Conservation (phyloP, 139 green algal genomes). For the Volvox africanus region DNA sequence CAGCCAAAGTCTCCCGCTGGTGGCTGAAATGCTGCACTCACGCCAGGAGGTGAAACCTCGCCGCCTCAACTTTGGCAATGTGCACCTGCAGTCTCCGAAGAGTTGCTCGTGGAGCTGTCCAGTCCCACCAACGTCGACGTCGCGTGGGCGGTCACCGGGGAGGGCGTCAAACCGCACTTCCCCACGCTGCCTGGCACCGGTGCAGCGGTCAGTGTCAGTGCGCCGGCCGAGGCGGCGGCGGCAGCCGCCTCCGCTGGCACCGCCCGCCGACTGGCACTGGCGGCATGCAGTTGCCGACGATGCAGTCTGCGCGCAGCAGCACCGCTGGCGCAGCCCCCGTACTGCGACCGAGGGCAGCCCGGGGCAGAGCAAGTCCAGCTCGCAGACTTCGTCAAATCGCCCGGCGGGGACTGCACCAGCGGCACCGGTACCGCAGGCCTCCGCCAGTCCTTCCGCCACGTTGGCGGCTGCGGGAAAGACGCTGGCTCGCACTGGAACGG, state of each 20-base stretch:
- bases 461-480: slow-evolving; percentile 1
- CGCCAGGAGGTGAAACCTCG: slow-evolving; percentile 46
- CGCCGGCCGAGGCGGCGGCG: neutral
- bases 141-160: slow-evolving; percentile 47
- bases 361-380: neutral
- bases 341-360: neutral
- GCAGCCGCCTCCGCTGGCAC: neutral
- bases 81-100: slow-evolving; percentile 60
- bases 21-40: slow-evolving; percentile 52
- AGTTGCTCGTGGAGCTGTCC: slow-evolving; percentile 52
- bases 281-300: neutral
- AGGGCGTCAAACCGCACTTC: slow-evolving; percentile 34
- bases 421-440: neutral
- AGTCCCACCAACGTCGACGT: slow-evolving; percentile 66
- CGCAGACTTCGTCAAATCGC: neutral
- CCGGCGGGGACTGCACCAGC: neutral
- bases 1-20: slow-evolving; percentile 52
- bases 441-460: neutral
- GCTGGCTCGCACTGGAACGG: neutral
- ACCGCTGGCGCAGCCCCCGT: neutral
- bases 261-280: neutral
- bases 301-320: neutral
- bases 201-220: neutral
- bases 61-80: slow-evolving; percentile 43
- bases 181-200: slow-evolving; percentile 3